Evolutionary conservation across 2,329 filamentous ascomycete genomes (phyloP), one percentile per base, ranked within the genome.

Genomic region (Xylaria sp.): DNA sequence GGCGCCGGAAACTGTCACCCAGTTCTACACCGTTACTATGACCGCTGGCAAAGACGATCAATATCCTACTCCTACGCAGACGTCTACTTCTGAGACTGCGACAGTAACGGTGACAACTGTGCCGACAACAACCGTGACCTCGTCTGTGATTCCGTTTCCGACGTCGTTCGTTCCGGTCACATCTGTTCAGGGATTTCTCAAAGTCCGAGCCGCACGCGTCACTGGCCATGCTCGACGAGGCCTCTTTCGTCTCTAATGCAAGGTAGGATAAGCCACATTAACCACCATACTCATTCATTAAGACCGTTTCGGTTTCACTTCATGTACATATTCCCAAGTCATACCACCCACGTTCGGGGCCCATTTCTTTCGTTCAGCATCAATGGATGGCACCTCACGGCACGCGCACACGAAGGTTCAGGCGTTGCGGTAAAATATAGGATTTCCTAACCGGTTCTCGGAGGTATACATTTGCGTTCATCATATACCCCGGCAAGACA

Each of bases 21-120:
- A 80, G 25, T 79, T 79, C 66, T 76, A 75, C 56, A 83, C 80
- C n/a, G 74, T 81, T 15, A 80, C 78, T 9, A 75, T 76, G 62
- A 61, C 72, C 50, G 71, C 63, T 46, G 69, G 63, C n/a, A 52
- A 63, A 30, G 60, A 53, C 41, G 28, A 46, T 53, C 48, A 57
- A 30, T 46, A 30, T 23, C 7, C 66, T 30, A 52, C 67, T 18
- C 3, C 60, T 23, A 58, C 55, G 4, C 32, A 45, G 15, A 20
- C 56, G 13, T 59, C 59, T 20, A 62, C 67, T 48, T 60, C 60
- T 15, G 20, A 63, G 13, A 36, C 43, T 7, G 15, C 56, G 12
- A 63, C 34, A 13, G 60, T 66, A 12, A 61, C 70, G 8, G 55
- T 61, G 9, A 58, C 69, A 4, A 48, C 59, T 3, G 36, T 13